Percentiles rank a stretch among this genome's conserved stretches.
phyloP scores from a whole-genome alignment of 495 filamentous ascomycete species.

The Parmelia sp. region DNA sequence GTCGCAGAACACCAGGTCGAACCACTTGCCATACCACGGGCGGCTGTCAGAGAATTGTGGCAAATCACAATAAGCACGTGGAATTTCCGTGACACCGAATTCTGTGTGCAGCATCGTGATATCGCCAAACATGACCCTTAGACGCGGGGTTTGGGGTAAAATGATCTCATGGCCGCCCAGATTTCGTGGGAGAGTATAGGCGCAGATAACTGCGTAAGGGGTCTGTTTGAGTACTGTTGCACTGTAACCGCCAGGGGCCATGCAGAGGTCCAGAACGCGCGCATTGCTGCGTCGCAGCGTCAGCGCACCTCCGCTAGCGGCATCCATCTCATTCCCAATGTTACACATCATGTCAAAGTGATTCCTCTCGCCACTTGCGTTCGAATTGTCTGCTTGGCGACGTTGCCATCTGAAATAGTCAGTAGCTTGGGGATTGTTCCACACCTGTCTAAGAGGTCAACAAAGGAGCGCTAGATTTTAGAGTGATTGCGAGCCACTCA shows the following conservation, averaged over 20 bases:
- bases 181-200: slow-evolving; percentile 37
- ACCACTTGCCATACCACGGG: slow-evolving; percentile 29
- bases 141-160: slow-evolving; percentile 22
- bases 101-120: slow-evolving; percentile 51
- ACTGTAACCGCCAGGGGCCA: slow-evolving; percentile 52
- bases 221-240: slow-evolving; percentile 33
- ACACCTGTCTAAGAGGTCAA: slow-evolving; percentile 31
- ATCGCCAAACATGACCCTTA: slow-evolving; percentile 38
- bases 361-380: slow-evolving; percentile 21
- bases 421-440: slow-evolving; percentile 38
- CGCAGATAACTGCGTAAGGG: slow-evolving; percentile 32
- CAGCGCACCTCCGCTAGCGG: slow-evolving; percentile 17
- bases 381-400: slow-evolving; percentile 31
- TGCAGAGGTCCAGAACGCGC: slow-evolving; percentile 47
- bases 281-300: not conserved
- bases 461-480: slow-evolving; percentile 67
- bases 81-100: slow-evolving; percentile 41
- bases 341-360: slow-evolving; percentile 34
- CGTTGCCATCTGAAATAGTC: slow-evolving; percentile 36
- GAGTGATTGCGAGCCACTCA: not conserved
- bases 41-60: slow-evolving; percentile 34
- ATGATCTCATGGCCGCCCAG: slow-evolving; percentile 43
- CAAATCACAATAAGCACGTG: slow-evolving; percentile 39
- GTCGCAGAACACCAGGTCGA: slow-evolving; percentile 53
- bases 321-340: slow-evolving; percentile 32